A percentile compares a stretch with the other conserved stretches of the same genome.
Evolutionary conservation across 2,329 filamentous ascomycete species (phyloP).

Genomic region (Ophiocordyceps australis): DNA sequence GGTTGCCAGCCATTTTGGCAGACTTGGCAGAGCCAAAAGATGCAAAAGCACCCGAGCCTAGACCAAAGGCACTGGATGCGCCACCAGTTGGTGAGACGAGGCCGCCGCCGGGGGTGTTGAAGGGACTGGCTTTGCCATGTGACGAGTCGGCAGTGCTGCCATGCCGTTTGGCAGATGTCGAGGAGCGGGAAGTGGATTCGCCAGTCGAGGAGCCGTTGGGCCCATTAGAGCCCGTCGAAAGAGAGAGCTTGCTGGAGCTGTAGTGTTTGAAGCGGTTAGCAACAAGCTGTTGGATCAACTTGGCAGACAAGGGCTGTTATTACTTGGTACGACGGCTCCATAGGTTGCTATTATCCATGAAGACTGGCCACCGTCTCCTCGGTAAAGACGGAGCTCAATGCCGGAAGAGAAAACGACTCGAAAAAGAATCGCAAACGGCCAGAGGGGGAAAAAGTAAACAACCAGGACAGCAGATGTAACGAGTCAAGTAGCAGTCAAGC

Average conservation of each 20-base stretch:
- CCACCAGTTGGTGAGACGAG: slow-evolving; percentile 26
- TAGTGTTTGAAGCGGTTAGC: slow-evolving; percentile 6
- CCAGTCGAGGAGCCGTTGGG: slow-evolving; percentile 29
- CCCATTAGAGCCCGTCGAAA: slow-evolving; percentile 53
- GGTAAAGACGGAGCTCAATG: slow-evolving; percentile 4
- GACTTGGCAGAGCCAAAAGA: slow-evolving; percentile 72
- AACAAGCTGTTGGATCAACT: background rate
- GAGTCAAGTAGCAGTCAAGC: background rate
- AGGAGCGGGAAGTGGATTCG: slow-evolving; percentile 42
- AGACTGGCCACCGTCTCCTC: slow-evolving; percentile 12
- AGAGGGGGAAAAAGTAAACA: slow-evolving; percentile 4
- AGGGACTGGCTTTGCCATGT: slow-evolving; percentile 61
- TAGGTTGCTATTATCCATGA: slow-evolving; percentile 37
- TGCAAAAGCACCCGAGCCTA: slow-evolving; percentile 90
- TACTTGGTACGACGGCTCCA: slow-evolving; percentile 79
- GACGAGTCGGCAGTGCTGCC: slow-evolving; percentile 52
- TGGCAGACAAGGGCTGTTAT: background rate
- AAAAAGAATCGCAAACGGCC: slow-evolving; percentile 3
- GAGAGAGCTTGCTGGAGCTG: slow-evolving; percentile 78
- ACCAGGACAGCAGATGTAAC: slow-evolving; percentile 1
- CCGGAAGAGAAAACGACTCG: slow-evolving; percentile 6
- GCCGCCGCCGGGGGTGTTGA: slow-evolving; percentile 51
- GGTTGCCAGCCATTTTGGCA: slow-evolving; percentile 66
- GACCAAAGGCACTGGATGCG: slow-evolving; percentile 76
- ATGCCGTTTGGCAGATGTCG: slow-evolving; percentile 53